Base-by-base conservation (phyloP, 306 rosid species). In the Rosa rugosa region DNA sequence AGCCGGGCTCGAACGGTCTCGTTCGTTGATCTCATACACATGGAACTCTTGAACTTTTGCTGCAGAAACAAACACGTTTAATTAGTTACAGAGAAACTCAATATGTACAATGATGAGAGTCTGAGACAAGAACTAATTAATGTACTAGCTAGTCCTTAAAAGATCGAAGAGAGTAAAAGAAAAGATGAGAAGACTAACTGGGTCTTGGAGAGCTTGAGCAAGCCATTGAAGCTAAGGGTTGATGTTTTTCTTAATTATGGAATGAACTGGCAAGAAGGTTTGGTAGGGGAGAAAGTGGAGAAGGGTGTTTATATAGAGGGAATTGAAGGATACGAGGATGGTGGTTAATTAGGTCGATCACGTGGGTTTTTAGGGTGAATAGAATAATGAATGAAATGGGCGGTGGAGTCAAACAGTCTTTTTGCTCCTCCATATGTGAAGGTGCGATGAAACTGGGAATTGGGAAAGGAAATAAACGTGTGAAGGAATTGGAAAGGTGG, bases 1-100 rank as follows among this genome's bases (percentile, higher is more conserved):
- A 8, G 88, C 92, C 57, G 92, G 93, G 72, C 96, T 92, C 68
- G 89, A 87, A 40, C 92, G 93, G 80, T 92, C 91, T 12, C 87
- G 57, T 82, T 90, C 93, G 46, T 92, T 92, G 80, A 90, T 88
- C 85, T 89, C 96, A 70, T 92, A 92, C 6, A 89, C 91, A 46
- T 63, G 13, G 22, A 92, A 77, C 72, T 90, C 92, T 70, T 89
- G 96, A 8, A 89, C 95, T 75, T 81, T 77, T 2, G 14, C 97
- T 92, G 76, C 85, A 38, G 17, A 80, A 71, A n/a, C 53, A 59
- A 75, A 42, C 65, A 38, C 7, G 6, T 34, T 25, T 42, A 27
- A 27, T 20, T 38, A 20, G 62, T 53, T 46, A 73, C 67, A 56
- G 62, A 56, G n/a, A 11, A 47, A 11, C 34, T 4, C 40, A 11